Evolutionary conservation across 768 basidiomycete genomes (phyloP).

Genomic region (Inosperma sp.): DNA sequence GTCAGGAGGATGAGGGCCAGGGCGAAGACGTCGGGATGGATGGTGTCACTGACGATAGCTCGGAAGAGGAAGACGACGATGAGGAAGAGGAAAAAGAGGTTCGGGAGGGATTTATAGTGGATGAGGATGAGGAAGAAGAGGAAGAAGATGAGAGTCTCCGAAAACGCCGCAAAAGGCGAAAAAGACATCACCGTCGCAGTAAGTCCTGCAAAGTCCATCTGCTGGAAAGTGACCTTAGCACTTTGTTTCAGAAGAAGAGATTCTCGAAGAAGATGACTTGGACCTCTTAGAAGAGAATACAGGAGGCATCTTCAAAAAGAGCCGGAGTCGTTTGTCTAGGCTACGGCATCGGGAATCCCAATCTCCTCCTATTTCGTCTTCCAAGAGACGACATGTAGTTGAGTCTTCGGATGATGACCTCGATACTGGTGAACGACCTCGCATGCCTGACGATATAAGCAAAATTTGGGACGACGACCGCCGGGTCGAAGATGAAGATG

Average conservation of each 20-base stretch:
- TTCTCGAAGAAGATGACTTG: conserved; percentile 89
- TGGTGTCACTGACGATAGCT: conserved; percentile 70
- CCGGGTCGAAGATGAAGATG: conserved; percentile 63
- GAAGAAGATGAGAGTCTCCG: conserved; percentile 55
- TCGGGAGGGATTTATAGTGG: conserved; percentile 88
- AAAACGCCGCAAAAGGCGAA: conserved; percentile 61
- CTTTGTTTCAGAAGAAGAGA: conserved; percentile 50
- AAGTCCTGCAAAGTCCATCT: conserved; percentile 20
- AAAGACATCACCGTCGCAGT: conserved; percentile 62
- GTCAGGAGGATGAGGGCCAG: conserved; percentile 53
- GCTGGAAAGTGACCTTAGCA: conserved; percentile 23
- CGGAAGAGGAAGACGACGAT: conserved; percentile 78
- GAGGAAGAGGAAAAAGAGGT: conserved; percentile 84
- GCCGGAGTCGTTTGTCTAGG: conserved; percentile 59
- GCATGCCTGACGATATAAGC: conserved; percentile 58
- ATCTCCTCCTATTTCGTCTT: conserved; percentile 62
- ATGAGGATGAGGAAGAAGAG: conserved; percentile 82
- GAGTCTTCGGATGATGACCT: conserved; percentile 80
- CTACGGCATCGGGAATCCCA: conserved; percentile 59
- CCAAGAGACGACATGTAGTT: conserved; percentile 53
- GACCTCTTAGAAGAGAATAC: conserved; percentile 88
- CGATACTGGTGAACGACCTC: conserved; percentile 48
- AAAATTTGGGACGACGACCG: conserved; percentile 84
- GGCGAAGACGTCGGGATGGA: conserved; percentile 53
- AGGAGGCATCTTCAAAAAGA: conserved; percentile 68